These are phyloP conservation scores for Heliocybe sulcata DNA, from an alignment of 1,284 basidiomycete genomes.

Conservation along the genomic window DNA sequence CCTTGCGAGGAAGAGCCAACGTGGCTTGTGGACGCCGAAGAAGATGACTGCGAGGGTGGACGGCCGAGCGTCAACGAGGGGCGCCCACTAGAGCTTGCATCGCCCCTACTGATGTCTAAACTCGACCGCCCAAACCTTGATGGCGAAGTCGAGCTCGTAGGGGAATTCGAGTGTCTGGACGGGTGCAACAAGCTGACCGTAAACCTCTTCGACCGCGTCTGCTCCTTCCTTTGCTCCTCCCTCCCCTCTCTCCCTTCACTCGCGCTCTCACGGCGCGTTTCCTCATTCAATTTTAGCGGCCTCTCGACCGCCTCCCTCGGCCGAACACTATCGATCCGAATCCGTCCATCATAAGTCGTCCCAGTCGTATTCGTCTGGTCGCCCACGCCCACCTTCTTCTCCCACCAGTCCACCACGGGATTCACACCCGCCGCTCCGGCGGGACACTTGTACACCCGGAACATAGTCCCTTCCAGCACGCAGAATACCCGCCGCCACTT, in stretches of 20 bases:
- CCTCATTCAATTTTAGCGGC: neutral
- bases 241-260: neutral
- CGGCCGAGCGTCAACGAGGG: neutral
- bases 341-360: constrained; percentile 9
- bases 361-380: constrained; percentile 31
- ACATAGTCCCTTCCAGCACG: constrained; percentile 87
- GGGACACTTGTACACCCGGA: constrained; percentile 77
- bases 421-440: constrained; percentile 39
- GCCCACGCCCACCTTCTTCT: constrained; percentile 62
- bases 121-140: constrained; percentile 6
- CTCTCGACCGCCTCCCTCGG: neutral
- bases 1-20: constrained; percentile 5
- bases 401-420: constrained; percentile 67
- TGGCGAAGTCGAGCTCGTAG: constrained; percentile 13
- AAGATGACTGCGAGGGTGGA: constrained; percentile 13
- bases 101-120: neutral
- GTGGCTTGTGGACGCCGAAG: constrained; percentile 15
- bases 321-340: neutral
- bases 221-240: constrained; percentile 4
- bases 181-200: constrained; percentile 19
- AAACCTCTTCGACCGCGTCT: constrained; percentile 18
- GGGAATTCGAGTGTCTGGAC: constrained; percentile 8
- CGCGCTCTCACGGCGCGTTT: neutral
- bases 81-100: neutral
- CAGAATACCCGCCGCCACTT: constrained; percentile 89